Conservation (phyloP, 495 filamentous ascomycete species). For the Amniculicola lignicola region DNA sequence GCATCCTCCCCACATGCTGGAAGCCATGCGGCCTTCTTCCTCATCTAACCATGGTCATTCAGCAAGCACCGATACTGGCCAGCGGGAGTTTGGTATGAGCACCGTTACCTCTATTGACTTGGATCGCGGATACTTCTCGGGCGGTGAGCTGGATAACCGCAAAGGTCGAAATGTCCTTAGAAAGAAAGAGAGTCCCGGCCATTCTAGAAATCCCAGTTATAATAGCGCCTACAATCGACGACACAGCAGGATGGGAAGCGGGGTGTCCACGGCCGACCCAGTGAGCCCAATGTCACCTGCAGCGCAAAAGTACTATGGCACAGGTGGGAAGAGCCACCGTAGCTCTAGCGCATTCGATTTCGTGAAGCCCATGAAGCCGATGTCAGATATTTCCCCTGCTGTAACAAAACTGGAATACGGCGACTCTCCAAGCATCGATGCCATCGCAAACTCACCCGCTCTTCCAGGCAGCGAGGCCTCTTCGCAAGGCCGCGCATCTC, state of each 20-base stretch:
- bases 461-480: slow-evolving; percentile 50
- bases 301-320: slow-evolving; percentile 54
- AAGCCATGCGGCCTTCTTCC: slow-evolving; percentile 23
- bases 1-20: slow-evolving; percentile 32
- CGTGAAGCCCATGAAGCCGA: slow-evolving; percentile 44
- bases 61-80: slow-evolving; percentile 32
- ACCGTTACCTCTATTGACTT: slow-evolving; percentile 51
- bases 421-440: slow-evolving; percentile 47
- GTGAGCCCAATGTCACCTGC: slow-evolving; percentile 33
- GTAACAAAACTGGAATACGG: slow-evolving; percentile 65
- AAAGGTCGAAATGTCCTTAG: slow-evolving; percentile 69
- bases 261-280: slow-evolving; percentile 47
- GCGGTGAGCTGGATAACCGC: slow-evolving; percentile 74
- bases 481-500: slow-evolving; percentile 50
- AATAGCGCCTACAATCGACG: slow-evolving; percentile 28
- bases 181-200: slow-evolving; percentile 59
- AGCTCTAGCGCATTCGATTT: slow-evolving; percentile 33
- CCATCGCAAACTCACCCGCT: slow-evolving; percentile 49
- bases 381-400: slow-evolving; percentile 54
- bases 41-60: slow-evolving; percentile 37
- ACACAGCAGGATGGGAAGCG: slow-evolving; percentile 33
- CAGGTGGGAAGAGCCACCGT: slow-evolving; percentile 36
- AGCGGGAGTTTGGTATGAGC: slow-evolving; percentile 15
- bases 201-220: slow-evolving; percentile 38
- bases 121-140: slow-evolving; percentile 92